Base-by-base conservation (phyloP, 2,329 filamentous ascomycete species). In the Cytospora mali region DNA sequence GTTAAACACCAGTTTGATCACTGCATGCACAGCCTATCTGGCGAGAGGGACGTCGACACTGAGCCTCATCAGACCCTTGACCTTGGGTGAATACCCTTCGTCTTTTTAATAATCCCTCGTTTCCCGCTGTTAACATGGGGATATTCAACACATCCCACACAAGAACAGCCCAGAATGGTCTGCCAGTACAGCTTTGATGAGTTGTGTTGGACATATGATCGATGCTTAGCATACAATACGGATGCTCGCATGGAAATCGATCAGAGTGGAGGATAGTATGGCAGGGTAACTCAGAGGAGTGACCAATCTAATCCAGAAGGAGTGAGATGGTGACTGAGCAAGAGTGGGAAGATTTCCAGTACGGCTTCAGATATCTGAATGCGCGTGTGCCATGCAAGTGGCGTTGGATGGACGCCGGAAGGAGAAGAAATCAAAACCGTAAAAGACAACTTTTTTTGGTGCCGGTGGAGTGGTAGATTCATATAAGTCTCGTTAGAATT, bases 391-490 rank as follows among this genome's bases (percentile, higher is more conserved):
- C 39, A 57, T 58, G 53, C 58, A 62, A 54, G 27, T 60, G 62
- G 54, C 46, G 58, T 28, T 56, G 52, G 55, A 23, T 28, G 46
- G 56, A 31, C 23, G 29, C 4, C 33, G 2, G n/a, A 21, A 33
- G 46, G 25, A 42, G 14, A 28, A 23, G 25, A 53, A 56, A 46
- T 25, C 29, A 51, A 58, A 60, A 54, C 28, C 55, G 31, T 42
- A 46, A 46, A 59, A 58, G 13, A 55, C 33, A 39, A 53, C 18
- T 54, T 60, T 55, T 58, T 56, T 55, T 18, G 54, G 31, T 29
- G 16, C 33, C 9, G 50, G 61, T 42, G 52, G 48, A 62, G 59
- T 61, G 48, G 64, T 57, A 49, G 58, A 58, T 61, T 67, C 60
- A 46, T 51, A 48, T 46, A 55, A 57, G 61, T 63, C 55, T 55